Conservation (phyloP, 305 asterid genomes). For the Lippia alba region DNA sequence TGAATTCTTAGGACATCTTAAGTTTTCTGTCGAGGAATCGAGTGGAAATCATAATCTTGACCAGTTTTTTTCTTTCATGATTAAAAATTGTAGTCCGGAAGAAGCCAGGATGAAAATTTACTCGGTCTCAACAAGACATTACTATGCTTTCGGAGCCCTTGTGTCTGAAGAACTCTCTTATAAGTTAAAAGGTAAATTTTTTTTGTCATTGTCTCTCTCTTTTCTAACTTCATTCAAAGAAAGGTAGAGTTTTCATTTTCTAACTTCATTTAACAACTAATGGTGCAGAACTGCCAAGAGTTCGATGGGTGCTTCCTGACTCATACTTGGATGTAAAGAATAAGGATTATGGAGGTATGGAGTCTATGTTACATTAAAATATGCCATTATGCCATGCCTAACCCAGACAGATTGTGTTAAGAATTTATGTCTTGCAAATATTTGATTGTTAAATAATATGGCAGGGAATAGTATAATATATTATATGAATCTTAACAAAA, state of each 20-base stretch:
- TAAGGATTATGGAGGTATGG: slow-evolving; percentile 94
- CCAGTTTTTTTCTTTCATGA: background rate
- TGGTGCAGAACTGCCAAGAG: slow-evolving; percentile 71
- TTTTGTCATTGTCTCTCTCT: background rate
- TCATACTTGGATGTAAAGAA: slow-evolving; percentile 91
- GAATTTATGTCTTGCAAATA: too few relatives aligned
- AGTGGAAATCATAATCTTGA: slow-evolving; percentile 7
- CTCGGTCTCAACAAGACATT: slow-evolving; percentile 83
- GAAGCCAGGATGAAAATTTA: slow-evolving; percentile 96
- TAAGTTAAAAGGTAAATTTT: slow-evolving; percentile 73
- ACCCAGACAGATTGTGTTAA: too few relatives aligned
- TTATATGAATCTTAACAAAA: too few relatives aligned
- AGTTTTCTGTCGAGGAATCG: background rate
- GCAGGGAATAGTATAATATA: too few relatives aligned
- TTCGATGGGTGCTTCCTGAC: slow-evolving; percentile 98
- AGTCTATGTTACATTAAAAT: background rate
- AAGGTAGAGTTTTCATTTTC: background rate
- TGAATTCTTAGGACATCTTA: too few relatives aligned
- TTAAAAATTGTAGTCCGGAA: slow-evolving; percentile 61
- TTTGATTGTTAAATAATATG: too few relatives aligned
- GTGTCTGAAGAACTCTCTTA: slow-evolving; percentile 82
- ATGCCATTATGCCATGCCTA: too few relatives aligned
- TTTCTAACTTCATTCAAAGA: background rate
- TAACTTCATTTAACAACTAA: slow-evolving; percentile 14
- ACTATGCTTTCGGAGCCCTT: slow-evolving; percentile 96